Evolutionary conservation across 2,329 filamentous ascomycete genomes (phyloP).

Genomic region (Diplodia sapinea): DNA sequence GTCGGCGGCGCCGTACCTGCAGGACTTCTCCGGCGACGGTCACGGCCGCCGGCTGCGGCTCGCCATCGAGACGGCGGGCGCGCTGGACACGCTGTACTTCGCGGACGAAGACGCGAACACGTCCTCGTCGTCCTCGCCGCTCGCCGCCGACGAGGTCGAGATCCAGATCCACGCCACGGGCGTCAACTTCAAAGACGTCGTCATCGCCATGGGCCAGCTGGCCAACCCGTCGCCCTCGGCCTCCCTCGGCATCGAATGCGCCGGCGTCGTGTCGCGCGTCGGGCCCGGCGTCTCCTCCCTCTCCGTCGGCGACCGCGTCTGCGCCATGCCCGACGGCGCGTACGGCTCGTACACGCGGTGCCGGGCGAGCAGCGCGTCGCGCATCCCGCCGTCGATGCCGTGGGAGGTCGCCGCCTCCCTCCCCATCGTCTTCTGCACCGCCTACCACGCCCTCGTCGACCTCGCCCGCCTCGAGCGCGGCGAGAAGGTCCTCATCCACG

Average conservation of each 20-base stretch:
- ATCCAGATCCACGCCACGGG: constrained; percentile 31
- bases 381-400: constrained; percentile 25
- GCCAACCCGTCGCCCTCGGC: constrained; percentile 34
- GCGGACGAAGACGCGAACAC: constrained; percentile 11
- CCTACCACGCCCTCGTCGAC: constrained; percentile 34
- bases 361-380: not conserved
- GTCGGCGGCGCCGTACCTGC: constrained; percentile 10
- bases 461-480: constrained; percentile 32
- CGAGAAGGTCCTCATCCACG: constrained; percentile 43
- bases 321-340: constrained; percentile 29
- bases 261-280: constrained; percentile 34
- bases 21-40: not conserved
- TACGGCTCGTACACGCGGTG: constrained; percentile 27
- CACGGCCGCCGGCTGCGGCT: constrained; percentile 7
- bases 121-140: too few relatives aligned
- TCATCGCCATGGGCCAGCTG: constrained; percentile 35
- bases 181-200: constrained; percentile 33
- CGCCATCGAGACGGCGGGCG: constrained; percentile 23
- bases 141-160: constrained; percentile 41
- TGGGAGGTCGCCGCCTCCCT: constrained; percentile 39
- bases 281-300: constrained; percentile 32
- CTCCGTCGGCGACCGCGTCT: constrained; percentile 32
- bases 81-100: constrained; percentile 27
- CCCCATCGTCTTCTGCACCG: constrained; percentile 35
- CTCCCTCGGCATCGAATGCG: constrained; percentile 34